Conservation (phyloP, 2,329 filamentous ascomycete species). For the Bipolaris bicolor region DNA sequence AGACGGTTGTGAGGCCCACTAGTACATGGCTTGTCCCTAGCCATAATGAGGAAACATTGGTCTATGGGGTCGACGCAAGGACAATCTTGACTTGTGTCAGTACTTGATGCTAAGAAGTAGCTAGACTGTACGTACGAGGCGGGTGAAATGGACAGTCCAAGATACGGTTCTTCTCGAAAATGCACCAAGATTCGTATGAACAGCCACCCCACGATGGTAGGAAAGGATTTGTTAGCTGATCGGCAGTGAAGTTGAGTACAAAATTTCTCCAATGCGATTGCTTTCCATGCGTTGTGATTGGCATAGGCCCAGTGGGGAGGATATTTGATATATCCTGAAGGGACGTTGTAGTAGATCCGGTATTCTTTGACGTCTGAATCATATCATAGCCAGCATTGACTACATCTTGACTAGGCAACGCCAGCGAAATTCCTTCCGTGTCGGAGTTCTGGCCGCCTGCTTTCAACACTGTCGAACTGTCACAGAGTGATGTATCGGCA, state of each 20-base stretch:
- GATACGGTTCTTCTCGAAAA: constrained; percentile 20
- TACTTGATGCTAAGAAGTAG: neutral
- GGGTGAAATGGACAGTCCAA: constrained; percentile 33
- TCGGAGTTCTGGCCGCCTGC: neutral
- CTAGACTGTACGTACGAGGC: constrained; percentile 18
- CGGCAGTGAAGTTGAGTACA: constrained; percentile 17
- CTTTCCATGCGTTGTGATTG: constrained; percentile 18
- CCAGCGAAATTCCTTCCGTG: neutral
- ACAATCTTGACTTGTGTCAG: constrained; percentile 12
- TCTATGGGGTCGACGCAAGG: constrained; percentile 28
- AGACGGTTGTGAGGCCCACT: constrained; percentile 33
- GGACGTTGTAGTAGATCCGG: neutral
- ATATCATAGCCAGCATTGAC: neutral
- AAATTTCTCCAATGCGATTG: constrained; percentile 31
- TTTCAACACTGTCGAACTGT: neutral
- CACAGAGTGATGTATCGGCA: neutral
- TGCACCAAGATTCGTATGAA: constrained; percentile 18
- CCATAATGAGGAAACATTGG: constrained; percentile 28
- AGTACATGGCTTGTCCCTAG: constrained; percentile 9
- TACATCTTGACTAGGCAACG: neutral
- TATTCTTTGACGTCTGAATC: neutral
- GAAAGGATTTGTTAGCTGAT: constrained; percentile 22
- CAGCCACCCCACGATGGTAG: constrained; percentile 6
- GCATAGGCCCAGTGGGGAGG: neutral
- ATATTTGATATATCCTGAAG: neutral